Percentiles rank a stretch among this genome's conserved stretches.
phyloP scores from a whole-genome alignment of 495 filamentous ascomycete genomes.

The Aspergillus leporis region DNA sequence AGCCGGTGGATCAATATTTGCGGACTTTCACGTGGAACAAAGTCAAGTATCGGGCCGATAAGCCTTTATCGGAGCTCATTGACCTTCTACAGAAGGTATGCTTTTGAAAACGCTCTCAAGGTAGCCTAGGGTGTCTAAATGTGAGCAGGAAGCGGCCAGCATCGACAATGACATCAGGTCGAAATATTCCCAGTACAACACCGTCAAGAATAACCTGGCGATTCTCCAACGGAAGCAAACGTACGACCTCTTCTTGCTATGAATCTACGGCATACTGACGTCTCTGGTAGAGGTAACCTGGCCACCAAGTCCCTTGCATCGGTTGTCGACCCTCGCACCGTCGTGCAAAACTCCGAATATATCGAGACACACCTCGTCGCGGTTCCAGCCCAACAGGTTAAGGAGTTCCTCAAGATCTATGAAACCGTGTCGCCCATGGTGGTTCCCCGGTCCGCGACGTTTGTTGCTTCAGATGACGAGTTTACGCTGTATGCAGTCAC shows the following conservation, averaged over 20 bases:
- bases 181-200: constrained; percentile 91
- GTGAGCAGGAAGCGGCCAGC: constrained; percentile 69
- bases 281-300: constrained; percentile 74
- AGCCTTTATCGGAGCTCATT: constrained; percentile 79
- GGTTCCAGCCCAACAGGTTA: constrained; percentile 72
- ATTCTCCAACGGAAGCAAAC: constrained; percentile 84
- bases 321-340: constrained; percentile 72
- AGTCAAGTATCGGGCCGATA: constrained; percentile 92
- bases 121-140: not conserved
- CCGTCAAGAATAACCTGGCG: constrained; percentile 77
- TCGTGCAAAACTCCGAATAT: constrained; percentile 92
- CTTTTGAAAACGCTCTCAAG: not conserved
- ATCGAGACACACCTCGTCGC: constrained; percentile 92
- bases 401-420: constrained; percentile 87
- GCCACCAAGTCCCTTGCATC: constrained; percentile 89
- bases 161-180: constrained; percentile 93
- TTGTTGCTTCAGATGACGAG: constrained; percentile 80
- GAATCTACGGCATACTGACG: constrained; percentile 17
- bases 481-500: constrained; percentile 87
- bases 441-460: constrained; percentile 80
- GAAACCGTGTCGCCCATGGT: constrained; percentile 84
- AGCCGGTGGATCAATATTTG: constrained; percentile 91
- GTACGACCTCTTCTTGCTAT: constrained; percentile 41
- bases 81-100: constrained; percentile 81
- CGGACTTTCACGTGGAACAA: constrained; percentile 93